Base-by-base conservation (phyloP, 108 stramenopile species). In the Pseudonitzschia pungens region DNA sequence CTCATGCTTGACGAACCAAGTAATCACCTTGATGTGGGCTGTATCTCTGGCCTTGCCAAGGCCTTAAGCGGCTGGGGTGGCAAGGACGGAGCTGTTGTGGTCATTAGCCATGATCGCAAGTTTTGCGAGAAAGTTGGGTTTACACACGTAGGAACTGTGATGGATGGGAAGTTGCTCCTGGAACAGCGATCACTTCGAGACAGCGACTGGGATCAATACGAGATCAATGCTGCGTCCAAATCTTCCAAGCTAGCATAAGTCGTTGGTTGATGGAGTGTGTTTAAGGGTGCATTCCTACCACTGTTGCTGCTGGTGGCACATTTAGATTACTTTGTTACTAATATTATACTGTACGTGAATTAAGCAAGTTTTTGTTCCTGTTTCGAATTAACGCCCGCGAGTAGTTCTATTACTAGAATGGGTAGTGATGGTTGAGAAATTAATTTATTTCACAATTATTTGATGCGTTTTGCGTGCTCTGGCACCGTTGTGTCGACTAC, bases 101-200 rank as follows among this genome's bases (percentile, higher is more conserved):
- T 97, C 8, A 89, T 97, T 41, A 90, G 88, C 15, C 97, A 97
- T 69, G 96, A 97, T 84, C 78, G 84, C 43, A 80, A 80, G 32
- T 97, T 97, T 78, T 96, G 96, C 54, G 91, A 94, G 9, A 77
- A 83, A 10, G 82, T 97, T 29, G 88, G 89, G 10, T 92, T 96
- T 45, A 95, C 96, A 16, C 95, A 96, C 63, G 94, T 96, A 5
- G 92, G 81, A 0, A 93, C 96, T 0, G 92, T 97, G 10, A 83
- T 76, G 62, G 82, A 94, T 77, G 95, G 96, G 10, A 71, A 42
- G 5, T 70, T 92, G 10, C 48, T 76, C 21, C 51, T 93, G 48
- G 88, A 94, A 78, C 91, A 96, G 60, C 89, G 96, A 50, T 82
- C 77, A 15, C 78, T 89, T 14, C 52, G 77, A 50, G 87, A 84